These are phyloP conservation scores for Termitomyces sp. DNA, from an alignment of 768 basidiomycete genomes.

Conservation along the genomic window DNA sequence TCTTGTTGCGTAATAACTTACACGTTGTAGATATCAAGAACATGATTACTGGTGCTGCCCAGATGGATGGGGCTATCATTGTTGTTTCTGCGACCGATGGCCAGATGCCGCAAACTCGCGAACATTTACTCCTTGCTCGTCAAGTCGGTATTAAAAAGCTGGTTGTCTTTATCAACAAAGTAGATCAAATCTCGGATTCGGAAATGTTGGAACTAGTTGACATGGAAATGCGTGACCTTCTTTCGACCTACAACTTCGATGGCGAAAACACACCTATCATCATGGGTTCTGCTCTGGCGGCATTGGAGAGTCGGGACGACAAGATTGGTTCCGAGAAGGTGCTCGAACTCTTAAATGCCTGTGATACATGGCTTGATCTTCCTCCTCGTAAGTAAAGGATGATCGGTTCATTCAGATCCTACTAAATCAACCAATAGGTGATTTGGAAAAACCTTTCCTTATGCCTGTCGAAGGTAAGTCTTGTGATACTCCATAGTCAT, in stretches of 20 bases:
- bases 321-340: slow-evolving; percentile 81
- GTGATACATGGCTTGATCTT: slow-evolving; percentile 92
- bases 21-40: slow-evolving; percentile 77
- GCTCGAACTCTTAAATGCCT: slow-evolving; percentile 73
- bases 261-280: slow-evolving; percentile 98
- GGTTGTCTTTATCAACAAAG: slow-evolving; percentile 99
- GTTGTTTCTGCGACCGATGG: slow-evolving; percentile 98
- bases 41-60: slow-evolving; percentile 99
- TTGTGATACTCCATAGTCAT: neutral
- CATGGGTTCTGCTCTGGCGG: slow-evolving; percentile 95
- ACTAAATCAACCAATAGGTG: slow-evolving; percentile 46
- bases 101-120: slow-evolving; percentile 99
- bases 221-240: slow-evolving; percentile 99
- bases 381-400: slow-evolving; percentile 63
- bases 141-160: slow-evolving; percentile 98
- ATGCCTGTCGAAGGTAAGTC: slow-evolving; percentile 80
- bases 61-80: slow-evolving; percentile 95
- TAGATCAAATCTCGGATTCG: slow-evolving; percentile 91
- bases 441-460: slow-evolving; percentile 96
- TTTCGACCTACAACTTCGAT: slow-evolving; percentile 89
- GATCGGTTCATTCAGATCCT: neutral
- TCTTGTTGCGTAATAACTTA: neutral
- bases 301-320: slow-evolving; percentile 80
- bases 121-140: slow-evolving; percentile 94
- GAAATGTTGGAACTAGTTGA: slow-evolving; percentile 99